A percentile compares a stretch with the other conserved stretches of the same genome.
Conservation (phyloP, 2,329 filamentous ascomycete genomes). For the Neopestalotiopsis rosae region DNA sequence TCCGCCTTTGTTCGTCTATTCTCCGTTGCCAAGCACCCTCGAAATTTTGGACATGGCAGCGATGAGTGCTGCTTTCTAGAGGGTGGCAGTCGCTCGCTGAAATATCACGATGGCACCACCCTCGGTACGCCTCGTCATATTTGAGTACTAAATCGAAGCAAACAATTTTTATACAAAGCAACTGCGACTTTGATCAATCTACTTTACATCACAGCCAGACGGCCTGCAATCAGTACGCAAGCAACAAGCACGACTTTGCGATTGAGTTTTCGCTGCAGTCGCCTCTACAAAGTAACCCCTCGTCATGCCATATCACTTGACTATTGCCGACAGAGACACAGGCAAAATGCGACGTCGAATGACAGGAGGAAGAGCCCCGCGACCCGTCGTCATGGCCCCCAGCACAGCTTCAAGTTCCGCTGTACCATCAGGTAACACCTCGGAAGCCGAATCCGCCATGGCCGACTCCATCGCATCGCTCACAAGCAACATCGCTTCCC, state of each 20-base stretch:
- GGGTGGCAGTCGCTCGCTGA: slow-evolving; percentile 54
- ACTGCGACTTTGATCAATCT: slow-evolving; percentile 2
- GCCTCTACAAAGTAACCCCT: slow-evolving; percentile 17
- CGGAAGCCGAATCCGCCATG: slow-evolving; percentile 43
- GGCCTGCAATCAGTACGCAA: slow-evolving; percentile 11
- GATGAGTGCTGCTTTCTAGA: slow-evolving; percentile 56
- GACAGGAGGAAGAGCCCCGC: slow-evolving; percentile 37
- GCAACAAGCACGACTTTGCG: not conserved
- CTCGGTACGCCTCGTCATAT: slow-evolving; percentile 48
- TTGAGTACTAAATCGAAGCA: slow-evolving; percentile 23
- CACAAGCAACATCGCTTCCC: slow-evolving; percentile 44
- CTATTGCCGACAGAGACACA: not conserved
- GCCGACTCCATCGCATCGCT: slow-evolving; percentile 41
- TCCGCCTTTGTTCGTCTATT: not conserved
- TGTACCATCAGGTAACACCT: slow-evolving; percentile 41
- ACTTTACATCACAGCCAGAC: slow-evolving; percentile 13
- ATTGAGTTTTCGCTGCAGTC: not conserved
- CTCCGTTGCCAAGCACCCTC: not conserved
- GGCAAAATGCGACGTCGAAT: slow-evolving; percentile 32
- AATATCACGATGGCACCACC: slow-evolving; percentile 62
- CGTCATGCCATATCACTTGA: slow-evolving; percentile 14
- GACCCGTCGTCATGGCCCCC: slow-evolving; percentile 31
- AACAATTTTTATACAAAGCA: not conserved
- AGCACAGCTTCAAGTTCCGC: slow-evolving; percentile 43
- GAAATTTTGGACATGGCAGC: slow-evolving; percentile 42